phyloP scores from a whole-genome alignment of 2,329 filamentous ascomycete species.

The Diaporthe caulivora region DNA sequence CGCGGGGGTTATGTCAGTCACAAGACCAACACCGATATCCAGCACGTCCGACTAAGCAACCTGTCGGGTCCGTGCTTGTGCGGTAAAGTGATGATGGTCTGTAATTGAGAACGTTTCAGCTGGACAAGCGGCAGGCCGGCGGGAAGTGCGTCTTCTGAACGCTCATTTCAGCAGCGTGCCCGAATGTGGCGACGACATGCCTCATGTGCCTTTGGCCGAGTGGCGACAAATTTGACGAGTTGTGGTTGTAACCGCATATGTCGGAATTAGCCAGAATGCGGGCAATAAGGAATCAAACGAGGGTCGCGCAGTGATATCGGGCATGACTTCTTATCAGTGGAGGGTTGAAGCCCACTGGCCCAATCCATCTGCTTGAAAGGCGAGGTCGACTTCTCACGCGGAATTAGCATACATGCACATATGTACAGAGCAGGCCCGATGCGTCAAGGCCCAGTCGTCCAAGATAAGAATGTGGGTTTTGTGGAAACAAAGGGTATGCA shows the following conservation, averaged over 20 bases:
- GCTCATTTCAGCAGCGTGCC: not conserved
- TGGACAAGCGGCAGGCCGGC: not conserved
- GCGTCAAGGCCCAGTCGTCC: not conserved
- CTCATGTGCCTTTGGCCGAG: conserved; percentile 13
- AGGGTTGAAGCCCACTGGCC: conserved; percentile 10
- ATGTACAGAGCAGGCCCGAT: conserved; percentile 22
- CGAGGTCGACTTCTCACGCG: not conserved
- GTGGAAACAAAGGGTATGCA: not conserved
- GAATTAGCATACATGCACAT: conserved; percentile 10
- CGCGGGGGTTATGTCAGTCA: not conserved
- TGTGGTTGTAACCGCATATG: not conserved
- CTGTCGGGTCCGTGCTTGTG: not conserved
- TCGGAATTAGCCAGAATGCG: conserved; percentile 23
- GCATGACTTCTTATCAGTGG: not conserved
- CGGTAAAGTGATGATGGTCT: not conserved
- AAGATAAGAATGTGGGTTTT: not conserved
- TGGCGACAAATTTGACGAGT: conserved; percentile 2
- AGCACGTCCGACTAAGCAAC: not conserved
- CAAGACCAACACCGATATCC: not conserved
- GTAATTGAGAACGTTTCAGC: not conserved
- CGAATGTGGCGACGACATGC: not conserved
- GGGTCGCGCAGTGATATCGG: not conserved
- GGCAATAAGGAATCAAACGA: not conserved
- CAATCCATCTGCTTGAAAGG: not conserved
- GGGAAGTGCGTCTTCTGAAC: not conserved